Conservation (phyloP, 2,329 filamentous ascomycete species). For the Dothiorella sarmentorum region DNA sequence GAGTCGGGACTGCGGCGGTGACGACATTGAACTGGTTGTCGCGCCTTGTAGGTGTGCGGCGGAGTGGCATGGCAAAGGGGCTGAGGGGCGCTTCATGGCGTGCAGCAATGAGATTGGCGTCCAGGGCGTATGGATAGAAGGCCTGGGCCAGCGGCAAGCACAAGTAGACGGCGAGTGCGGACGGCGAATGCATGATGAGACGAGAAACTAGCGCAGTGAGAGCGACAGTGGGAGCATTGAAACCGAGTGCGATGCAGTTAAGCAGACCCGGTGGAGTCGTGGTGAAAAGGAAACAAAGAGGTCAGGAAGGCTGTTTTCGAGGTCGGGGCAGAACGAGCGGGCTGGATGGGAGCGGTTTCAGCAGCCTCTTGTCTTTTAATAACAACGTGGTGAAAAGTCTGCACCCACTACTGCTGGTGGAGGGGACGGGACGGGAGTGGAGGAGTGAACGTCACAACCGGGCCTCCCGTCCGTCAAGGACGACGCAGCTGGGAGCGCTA, state of each 20-base stretch:
- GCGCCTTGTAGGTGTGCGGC: slow-evolving; percentile 37
- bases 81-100: neutral
- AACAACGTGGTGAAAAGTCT: slow-evolving; percentile 3
- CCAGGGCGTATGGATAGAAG: slow-evolving; percentile 35
- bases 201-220: neutral
- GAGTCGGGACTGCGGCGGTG: slow-evolving; percentile 36
- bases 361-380: no score
- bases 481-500: neutral
- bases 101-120: slow-evolving; percentile 18
- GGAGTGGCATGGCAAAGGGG: slow-evolving; percentile 30
- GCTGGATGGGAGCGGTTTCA: neutral
- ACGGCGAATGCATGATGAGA: no score
- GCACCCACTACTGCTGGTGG: neutral
- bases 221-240: slow-evolving; percentile 6
- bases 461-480: neutral
- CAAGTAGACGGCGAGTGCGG: neutral
- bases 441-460: neutral
- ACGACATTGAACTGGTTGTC: slow-evolving; percentile 45
- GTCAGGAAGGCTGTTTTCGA: neutral
- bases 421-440: slow-evolving; percentile 3
- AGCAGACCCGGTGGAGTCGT: slow-evolving; percentile 13
- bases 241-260: slow-evolving; percentile 16
- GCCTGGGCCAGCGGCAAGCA: slow-evolving; percentile 24
- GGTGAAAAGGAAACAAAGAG: neutral
- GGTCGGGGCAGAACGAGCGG: slow-evolving; percentile 6